Base-by-base conservation (phyloP, 2,329 filamentous ascomycete genomes). In the Epichloe uncinata region DNA sequence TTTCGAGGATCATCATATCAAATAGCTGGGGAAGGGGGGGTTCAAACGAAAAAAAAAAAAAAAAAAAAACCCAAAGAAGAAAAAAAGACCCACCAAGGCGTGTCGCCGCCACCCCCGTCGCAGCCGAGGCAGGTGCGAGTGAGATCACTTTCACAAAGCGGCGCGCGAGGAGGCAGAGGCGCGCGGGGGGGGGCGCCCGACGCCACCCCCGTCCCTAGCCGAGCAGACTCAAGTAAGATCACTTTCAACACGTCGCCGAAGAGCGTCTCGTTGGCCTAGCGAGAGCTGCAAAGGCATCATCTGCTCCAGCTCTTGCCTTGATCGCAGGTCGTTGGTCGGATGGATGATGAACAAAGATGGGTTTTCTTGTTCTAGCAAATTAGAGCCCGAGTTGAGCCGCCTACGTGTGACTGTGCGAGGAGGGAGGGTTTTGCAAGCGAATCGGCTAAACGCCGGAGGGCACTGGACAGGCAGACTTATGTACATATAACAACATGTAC, bases 1-100 rank as follows among this genome's bases (percentile, higher is more conserved):
- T 63, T 61, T 16, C 13, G 20, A 36, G 60, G 57, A 58, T 70
- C 72, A 74, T 75, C 73, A 75, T 55, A 49, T 54, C 63, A 38
- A 6, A 34, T n/a, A 34, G 45, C 35, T 36, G n/a, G 20, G 40
- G n/a, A n/a, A 33, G 15, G 11, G 9, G 20, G 20, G 20, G 20
- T 20, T 20, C n/a, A 42, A 12, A 30, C 12, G 38, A 12, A 5
- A 15, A 16, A 16, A 15, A 22, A 4, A 11, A 42, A 12, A 6
- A 42, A n/a, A 4, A 18, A 36, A 35, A 16, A 36, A 16, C 30
- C 16, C 16, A 16, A 16, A 16, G 16, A 16, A 42, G 16, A 16
- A 42, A 35, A 16, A 36, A 16, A 37, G 7, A 8, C 46, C 36
- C 16, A 48, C 46, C 37, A 37, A 47, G 9, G 15, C n/a, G 7